These are phyloP conservation scores for Barnettozyma vustinii DNA, from an alignment of 805 yeast species.

Conservation along the genomic window DNA sequence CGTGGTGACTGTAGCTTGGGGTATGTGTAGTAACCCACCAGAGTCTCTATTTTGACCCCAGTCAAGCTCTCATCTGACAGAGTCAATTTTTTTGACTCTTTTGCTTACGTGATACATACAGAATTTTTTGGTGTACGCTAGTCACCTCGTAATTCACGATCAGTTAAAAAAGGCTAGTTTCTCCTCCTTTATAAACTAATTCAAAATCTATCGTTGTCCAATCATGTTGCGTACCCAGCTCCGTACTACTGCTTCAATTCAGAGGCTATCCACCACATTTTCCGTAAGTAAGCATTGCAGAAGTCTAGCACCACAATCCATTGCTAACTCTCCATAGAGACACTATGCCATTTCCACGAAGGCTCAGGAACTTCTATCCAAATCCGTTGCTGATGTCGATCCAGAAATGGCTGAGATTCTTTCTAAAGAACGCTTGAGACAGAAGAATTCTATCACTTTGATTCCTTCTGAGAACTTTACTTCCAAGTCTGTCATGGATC, in stretches of 20 bases:
- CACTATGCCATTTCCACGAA: conserved; percentile 9
- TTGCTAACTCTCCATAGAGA: conserved; percentile 2
- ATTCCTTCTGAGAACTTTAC: conserved; percentile 98
- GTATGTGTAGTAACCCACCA: too few relatives aligned
- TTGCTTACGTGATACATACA: background rate
- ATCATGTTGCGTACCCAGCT: conserved; percentile 9
- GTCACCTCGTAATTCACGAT: background rate
- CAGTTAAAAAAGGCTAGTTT: background rate
- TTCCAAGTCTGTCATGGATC: conserved; percentile 91
- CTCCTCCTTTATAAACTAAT: background rate
- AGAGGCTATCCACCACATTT: background rate
- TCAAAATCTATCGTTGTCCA: background rate
- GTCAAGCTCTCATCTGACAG: background rate
- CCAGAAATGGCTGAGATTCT: conserved; percentile 75
- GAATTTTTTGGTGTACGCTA: background rate
- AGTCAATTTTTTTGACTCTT: background rate
- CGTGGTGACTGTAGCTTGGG: too few relatives aligned
- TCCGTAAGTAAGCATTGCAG: conserved; percentile 2
- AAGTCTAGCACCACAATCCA: background rate
- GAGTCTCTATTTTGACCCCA: background rate
- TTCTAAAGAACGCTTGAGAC: conserved; percentile 81
- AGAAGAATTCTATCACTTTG: conserved; percentile 86
- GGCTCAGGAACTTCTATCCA: conserved; percentile 10
- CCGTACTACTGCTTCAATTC: conserved; percentile 1
- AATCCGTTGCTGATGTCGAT: conserved; percentile 46